Base-by-base conservation (phyloP, 495 filamentous ascomycete species). In the Evansstolkia leycettana region DNA sequence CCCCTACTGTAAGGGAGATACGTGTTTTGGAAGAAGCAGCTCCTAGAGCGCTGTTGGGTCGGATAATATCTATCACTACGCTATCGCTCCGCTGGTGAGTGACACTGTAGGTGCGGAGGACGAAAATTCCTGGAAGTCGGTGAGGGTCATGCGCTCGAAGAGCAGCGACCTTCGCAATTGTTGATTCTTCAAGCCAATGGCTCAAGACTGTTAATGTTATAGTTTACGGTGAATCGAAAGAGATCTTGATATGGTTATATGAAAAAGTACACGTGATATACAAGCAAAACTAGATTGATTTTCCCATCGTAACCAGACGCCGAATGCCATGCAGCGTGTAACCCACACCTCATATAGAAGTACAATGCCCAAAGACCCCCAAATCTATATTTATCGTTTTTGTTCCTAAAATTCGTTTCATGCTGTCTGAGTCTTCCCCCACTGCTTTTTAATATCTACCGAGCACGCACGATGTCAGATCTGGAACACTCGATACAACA, bases 301-400 rank as follows among this genome's bases (percentile, higher is more conserved):
- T 50, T 38, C 42, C 43, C 46, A 41, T 28, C 38, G 40, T 43
- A 59, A 46, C 55, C 55, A 61, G 46, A 65, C 58, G 58, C 58
- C 61, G 46, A 46, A 46, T 58, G 48, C 51, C 55, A 65, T 65
- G 61, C 61, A 55, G 53, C 51, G 46, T 45, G 32, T 52, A 57
- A n/a, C 49, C 50, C 47, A 54, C 48, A 55, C 42, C 51, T 51
- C 50, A 48, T 46, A 40, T 43, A 42, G 41, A 47, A 58, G 41
- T 52, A 53, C 15, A 44, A 26, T 36, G 16, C 29, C 33, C 33
- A 38, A 36, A 34, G 28, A 31, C 15, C 31, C 24, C 29, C 14
- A 24, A 34, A 14, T 28, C 12, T 17, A 34, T 9, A 5, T 28
- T n/a, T 25, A 28, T 32, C 27, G 24, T 14, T 28, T 34, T 29